These are phyloP conservation scores for Crucihimalaya himalaica DNA, from an alignment of 345 rosid genomes.

Conservation along the genomic window DNA sequence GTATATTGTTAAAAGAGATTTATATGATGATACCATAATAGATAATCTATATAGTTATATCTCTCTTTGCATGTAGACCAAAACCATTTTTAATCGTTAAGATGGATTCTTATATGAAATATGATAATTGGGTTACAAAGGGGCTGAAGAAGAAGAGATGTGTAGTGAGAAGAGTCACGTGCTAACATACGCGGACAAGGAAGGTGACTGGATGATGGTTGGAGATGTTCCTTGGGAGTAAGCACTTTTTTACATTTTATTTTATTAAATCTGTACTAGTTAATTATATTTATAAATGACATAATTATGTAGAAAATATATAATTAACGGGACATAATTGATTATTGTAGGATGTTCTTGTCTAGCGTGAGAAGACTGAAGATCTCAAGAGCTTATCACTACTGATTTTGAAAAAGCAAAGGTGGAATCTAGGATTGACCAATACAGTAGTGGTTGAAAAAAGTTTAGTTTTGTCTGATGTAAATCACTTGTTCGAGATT, in stretches of 20 bases:
- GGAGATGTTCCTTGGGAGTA: slow-evolving; percentile 49
- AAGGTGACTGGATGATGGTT: slow-evolving; percentile 49
- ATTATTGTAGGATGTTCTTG: slow-evolving; percentile 41
- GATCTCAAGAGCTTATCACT: slow-evolving; percentile 46
- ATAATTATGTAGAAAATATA: slow-evolving; percentile 17
- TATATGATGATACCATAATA: too few relatives aligned
- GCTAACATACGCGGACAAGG: slow-evolving; percentile 44
- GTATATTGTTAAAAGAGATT: too few relatives aligned
- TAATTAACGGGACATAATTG: slow-evolving; percentile 5
- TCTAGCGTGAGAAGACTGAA: slow-evolving; percentile 47
- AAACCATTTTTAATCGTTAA: too few relatives aligned
- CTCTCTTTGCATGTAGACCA: slow-evolving; percentile 27
- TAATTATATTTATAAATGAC: background rate
- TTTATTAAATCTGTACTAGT: background rate
- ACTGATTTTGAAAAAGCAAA: slow-evolving; percentile 22
- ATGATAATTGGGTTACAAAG: slow-evolving; percentile 28
- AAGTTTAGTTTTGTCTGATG: slow-evolving; percentile 39
- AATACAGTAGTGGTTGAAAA: slow-evolving; percentile 18
- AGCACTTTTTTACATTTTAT: background rate
- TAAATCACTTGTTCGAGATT: slow-evolving; percentile 34
- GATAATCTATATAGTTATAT: background rate
- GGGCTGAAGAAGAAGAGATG: slow-evolving; percentile 48
- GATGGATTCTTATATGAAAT: too few relatives aligned
- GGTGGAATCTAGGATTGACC: slow-evolving; percentile 33
- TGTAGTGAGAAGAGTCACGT: slow-evolving; percentile 43